phyloP scores from a whole-genome alignment of 2,329 filamentous ascomycete species.

The Calonectria ilicicola region DNA sequence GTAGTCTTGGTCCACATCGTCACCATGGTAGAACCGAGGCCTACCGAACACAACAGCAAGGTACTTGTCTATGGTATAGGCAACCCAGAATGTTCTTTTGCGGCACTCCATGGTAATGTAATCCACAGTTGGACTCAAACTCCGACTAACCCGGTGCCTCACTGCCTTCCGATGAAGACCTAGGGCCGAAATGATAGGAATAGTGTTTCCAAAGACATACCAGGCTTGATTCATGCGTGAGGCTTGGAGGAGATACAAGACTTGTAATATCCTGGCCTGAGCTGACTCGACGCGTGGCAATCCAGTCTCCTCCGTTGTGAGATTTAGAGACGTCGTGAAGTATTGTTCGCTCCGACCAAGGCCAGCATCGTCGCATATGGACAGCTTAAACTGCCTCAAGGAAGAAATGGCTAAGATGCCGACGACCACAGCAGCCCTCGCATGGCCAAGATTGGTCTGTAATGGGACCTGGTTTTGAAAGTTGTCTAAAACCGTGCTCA shows the following conservation, averaged over 20 bases:
- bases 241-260: constrained; percentile 37
- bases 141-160: constrained; percentile 9
- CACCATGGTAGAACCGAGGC: constrained; percentile 69
- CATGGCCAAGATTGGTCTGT: constrained; percentile 53
- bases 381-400: constrained; percentile 56
- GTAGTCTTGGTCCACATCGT: constrained; percentile 71
- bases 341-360: constrained; percentile 40
- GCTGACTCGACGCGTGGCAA: constrained; percentile 40
- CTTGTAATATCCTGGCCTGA: constrained; percentile 35
- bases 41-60: constrained; percentile 72
- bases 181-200: constrained; percentile 35
- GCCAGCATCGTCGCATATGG: background rate
- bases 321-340: constrained; percentile 35
- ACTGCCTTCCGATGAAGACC: constrained; percentile 33
- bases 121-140: constrained; percentile 39
- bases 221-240: constrained; percentile 40
- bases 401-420: constrained; percentile 62
- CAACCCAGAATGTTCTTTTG: constrained; percentile 70
- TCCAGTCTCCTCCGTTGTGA: constrained; percentile 41
- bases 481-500: constrained; percentile 53
- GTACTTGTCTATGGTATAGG: constrained; percentile 72
- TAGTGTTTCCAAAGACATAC: constrained; percentile 38
- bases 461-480: constrained; percentile 51
- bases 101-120: constrained; percentile 62
- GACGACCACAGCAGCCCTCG: constrained; percentile 60